Evolutionary conservation across 345 rosid genomes (phyloP).

Genomic region (Dipteronia dyeriana): DNA sequence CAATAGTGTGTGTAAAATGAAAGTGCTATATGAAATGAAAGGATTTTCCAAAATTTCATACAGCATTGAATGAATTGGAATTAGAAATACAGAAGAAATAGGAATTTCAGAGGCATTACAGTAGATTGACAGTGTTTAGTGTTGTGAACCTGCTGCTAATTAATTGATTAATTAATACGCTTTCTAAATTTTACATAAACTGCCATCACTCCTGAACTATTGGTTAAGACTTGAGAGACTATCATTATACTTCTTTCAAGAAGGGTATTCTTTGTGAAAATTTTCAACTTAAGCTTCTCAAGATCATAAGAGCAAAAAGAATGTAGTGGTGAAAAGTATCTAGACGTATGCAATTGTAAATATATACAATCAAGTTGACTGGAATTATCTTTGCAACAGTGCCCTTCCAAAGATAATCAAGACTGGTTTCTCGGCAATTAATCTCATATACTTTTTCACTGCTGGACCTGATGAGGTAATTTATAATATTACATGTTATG

Average conservation of each 20-base stretch:
- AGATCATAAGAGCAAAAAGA: not conserved
- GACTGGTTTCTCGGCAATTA: conserved; percentile 95
- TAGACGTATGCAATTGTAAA: not conserved
- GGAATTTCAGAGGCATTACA: not conserved
- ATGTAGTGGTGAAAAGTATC: not conserved
- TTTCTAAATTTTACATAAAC: not conserved
- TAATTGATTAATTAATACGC: not conserved
- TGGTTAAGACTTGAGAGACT: not conserved
- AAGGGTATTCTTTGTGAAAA: not conserved
- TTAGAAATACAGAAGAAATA: not conserved
- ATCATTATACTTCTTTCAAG: not conserved
- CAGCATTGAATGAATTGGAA: not conserved
- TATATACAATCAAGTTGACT: conserved; percentile 13
- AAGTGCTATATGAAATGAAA: not conserved
- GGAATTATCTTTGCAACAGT: conserved; percentile 43
- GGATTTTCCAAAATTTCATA: not conserved
- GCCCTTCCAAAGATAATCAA: conserved; percentile 95
- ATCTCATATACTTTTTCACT: conserved; percentile 96
- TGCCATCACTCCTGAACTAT: not conserved
- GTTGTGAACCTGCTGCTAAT: not conserved
- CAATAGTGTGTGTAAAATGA: not conserved
- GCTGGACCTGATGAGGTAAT: conserved; percentile 98
- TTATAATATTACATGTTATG: not conserved
- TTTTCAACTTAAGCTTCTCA: not conserved
- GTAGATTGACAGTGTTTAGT: not conserved